Percentiles rank a stretch among this genome's conserved stretches.
Conservation (phyloP, 345 rosid species). For the Microthlaspi erraticum region DNA sequence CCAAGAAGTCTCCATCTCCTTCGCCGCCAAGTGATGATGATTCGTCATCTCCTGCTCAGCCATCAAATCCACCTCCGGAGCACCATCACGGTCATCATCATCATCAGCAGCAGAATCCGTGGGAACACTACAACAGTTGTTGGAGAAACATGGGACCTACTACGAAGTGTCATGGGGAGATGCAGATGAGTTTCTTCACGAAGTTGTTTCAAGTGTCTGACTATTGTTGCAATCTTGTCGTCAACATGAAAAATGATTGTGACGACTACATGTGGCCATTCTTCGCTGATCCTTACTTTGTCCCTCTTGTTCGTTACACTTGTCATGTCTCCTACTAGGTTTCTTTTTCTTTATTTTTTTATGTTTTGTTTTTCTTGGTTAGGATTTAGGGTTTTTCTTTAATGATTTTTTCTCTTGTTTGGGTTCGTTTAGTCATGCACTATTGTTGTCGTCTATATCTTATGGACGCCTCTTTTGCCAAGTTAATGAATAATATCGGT, state of each 20-base stretch:
- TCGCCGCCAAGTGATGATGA: conserved; percentile 1
- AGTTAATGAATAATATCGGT: not conserved
- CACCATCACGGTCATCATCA: conserved; percentile 6
- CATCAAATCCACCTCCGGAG: conserved; percentile 30
- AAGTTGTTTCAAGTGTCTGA: conserved; percentile 28
- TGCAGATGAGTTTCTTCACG: conserved; percentile 17
- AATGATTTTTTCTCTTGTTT: not conserved
- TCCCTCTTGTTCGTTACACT: conserved; percentile 44
- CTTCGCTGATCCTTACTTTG: conserved; percentile 40
- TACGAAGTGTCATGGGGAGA: conserved; percentile 16
- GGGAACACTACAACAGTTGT: conserved; percentile 17
- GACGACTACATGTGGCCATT: conserved; percentile 31
- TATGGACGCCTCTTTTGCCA: conserved; percentile 12
- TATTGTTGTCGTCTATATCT: conserved; percentile 20
- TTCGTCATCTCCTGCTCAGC: not conserved
- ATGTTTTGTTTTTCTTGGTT: not conserved
- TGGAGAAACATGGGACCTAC: conserved; percentile 23
- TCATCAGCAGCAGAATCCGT: conserved; percentile 4
- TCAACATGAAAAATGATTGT: conserved; percentile 36
- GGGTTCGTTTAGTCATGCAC: conserved; percentile 36
- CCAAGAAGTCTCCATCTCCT: conserved; percentile 18
- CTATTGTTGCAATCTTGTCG: conserved; percentile 33
- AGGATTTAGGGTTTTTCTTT: conserved; percentile 11
- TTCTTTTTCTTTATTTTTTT: not conserved
- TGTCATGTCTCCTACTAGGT: conserved; percentile 31